Base-by-base conservation (phyloP, 129 eudicot genomes). In the Centella asiatica region DNA sequence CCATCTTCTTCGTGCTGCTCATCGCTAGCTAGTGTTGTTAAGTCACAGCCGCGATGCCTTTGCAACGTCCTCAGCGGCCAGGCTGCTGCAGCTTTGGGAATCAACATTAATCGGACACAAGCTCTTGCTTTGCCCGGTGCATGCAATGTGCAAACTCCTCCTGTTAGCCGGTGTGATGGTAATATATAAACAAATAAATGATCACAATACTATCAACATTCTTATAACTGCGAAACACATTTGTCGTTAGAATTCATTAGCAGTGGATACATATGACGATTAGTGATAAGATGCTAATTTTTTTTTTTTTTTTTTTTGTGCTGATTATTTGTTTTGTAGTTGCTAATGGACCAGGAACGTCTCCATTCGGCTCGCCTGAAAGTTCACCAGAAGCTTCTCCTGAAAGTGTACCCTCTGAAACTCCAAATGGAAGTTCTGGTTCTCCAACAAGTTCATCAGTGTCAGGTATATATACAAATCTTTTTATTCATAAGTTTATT, bases 151-250 rank as follows among this genome's bases (percentile, higher is more conserved):
- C 15, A 63, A 23, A 64, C 76, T 62, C 76, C 85, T 0, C 73
- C 85, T 1, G 37, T 63, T 37, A 68, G 81, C 51, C 18, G 52
- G 28, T 80, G 85, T 39, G 52, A 72, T 19, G 81, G 85, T 80
- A 70, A 56, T 52, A 42, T 18, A 31, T 17, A n/a, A n/a, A 19
- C 1, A 0, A 4, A 27, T 1, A 54, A 8, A 24, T 51, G 12
- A 47, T 34, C 9, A 34, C 9, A 34, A 34, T 42, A 42, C n/a
- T n/a, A n/a, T n/a, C n/a, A n/a, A n/a, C n/a, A n/a, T n/a, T n/a
- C n/a, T n/a, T n/a, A n/a, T n/a, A n/a, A n/a, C n/a, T n/a, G n/a
- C n/a, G n/a, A n/a, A n/a, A n/a, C n/a, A n/a, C n/a, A n/a, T 42
- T 42, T 15, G 2, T 2, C 17, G 15, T 33, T 33, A 11, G n/a